Evolutionary conservation across 768 basidiomycete species (phyloP), one percentile per base, ranked within the genome.

Genomic region (Flagelloscypha sp.): DNA sequence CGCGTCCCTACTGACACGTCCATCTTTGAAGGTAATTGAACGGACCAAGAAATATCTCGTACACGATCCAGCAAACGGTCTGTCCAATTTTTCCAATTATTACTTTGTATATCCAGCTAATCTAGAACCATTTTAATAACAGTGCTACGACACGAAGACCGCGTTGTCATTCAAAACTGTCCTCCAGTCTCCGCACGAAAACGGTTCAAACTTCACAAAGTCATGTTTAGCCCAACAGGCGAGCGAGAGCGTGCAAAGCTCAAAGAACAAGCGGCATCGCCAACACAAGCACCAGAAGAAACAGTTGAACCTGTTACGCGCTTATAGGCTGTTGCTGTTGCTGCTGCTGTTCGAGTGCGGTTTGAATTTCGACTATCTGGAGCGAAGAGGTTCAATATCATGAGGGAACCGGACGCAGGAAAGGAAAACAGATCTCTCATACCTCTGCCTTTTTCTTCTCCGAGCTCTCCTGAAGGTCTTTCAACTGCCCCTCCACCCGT

Each of bases 401-500:
- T 32, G 27, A n/a, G 28, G 33, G 30, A 43, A 28, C 27, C 30
- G 24, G 17, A 39, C 24, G 33, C 42, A 32, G 34, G 39, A 27
- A 32, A 42, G 22, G 13, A 40, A 16, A 28, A 55, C 61, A 21
- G 7, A 34, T 34, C 10, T 5, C 17, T 23, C 51, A 36, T 42
- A 85, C 93, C 74, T 95, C 87, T 24, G 61, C 49, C 61, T 84
- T 90, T 62, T 85, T 89, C 52, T 75, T 79, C 46, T 92, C 87
- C 36, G 79, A 68, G 48, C 79, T 84, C 20, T 69, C 67, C 45
- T 80, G 76, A 17, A 82, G 61, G 3, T 93, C 87, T 50, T 85
- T 81, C 30, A 97, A 65, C 54, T 88, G 86, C 6, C 49, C 55
- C 57, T 95, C 93, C 2, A 89, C 76, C 16, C 89, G 74, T 59